Conservation (phyloP, 2,329 filamentous ascomycete species). For the Alternaria ventricosa region DNA sequence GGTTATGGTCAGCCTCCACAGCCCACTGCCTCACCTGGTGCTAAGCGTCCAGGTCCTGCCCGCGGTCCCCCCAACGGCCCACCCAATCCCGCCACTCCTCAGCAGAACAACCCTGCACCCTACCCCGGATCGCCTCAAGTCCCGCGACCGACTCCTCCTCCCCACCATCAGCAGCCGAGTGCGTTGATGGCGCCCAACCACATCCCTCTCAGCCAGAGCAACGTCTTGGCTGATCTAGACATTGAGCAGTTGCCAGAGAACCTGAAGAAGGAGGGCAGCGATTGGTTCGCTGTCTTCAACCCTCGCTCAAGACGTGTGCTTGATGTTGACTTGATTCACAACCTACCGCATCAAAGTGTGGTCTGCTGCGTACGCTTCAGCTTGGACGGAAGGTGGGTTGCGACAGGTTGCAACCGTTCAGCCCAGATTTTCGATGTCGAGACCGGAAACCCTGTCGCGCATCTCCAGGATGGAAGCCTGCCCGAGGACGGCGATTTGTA, state of each 20-base stretch:
- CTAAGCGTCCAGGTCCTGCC: slow-evolving; percentile 71
- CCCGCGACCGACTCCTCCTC: slow-evolving; percentile 77
- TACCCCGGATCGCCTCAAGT: slow-evolving; percentile 86
- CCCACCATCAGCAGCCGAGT: slow-evolving; percentile 50
- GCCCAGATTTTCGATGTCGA: slow-evolving; percentile 98
- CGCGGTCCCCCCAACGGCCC: slow-evolving; percentile 64
- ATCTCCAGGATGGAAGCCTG: slow-evolving; percentile 86
- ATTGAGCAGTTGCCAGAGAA: slow-evolving; percentile 83
- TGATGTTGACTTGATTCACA: slow-evolving; percentile 94
- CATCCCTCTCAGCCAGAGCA: slow-evolving; percentile 61
- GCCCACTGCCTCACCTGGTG: slow-evolving; percentile 84
- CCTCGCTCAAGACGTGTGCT: slow-evolving; percentile 85
- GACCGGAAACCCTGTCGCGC: slow-evolving; percentile 84
- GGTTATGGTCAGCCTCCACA: slow-evolving; percentile 86
- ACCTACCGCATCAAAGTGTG: slow-evolving; percentile 90
- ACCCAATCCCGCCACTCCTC: slow-evolving; percentile 79
- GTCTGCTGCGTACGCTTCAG: slow-evolving; percentile 99
- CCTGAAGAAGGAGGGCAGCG: slow-evolving; percentile 85
- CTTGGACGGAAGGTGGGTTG: slow-evolving; percentile 91
- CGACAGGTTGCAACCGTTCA: slow-evolving; percentile 96
- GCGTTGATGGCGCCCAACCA: slow-evolving; percentile 36
- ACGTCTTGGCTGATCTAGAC: slow-evolving; percentile 84
- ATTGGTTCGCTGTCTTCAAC: slow-evolving; percentile 99
- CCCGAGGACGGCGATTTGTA: slow-evolving; percentile 92
- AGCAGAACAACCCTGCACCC: slow-evolving; percentile 86